Evolutionary conservation across 148 eudicot genomes (phyloP), one percentile per base, ranked within the genome.

Genomic region (Bassia scoparia): DNA sequence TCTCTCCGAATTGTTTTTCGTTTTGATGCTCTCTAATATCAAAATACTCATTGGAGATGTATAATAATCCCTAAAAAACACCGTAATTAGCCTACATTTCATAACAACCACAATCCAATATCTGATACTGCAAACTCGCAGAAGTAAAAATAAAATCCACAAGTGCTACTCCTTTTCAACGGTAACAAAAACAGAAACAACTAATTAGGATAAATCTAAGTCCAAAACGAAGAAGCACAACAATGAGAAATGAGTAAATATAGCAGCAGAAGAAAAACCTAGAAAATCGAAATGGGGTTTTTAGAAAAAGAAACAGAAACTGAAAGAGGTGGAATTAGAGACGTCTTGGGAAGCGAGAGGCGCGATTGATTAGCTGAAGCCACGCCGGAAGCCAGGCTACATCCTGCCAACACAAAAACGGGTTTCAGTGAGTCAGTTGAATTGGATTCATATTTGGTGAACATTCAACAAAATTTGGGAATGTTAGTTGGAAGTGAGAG

Each of bases 371-470:
- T 68, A 23, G 79, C 60, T 74, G 77, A 79, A 77, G 77, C 76
- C 86, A 81, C 80, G 1, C 67, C 27, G 86, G 86, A 70, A 83
- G 80, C 79, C 81, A 83, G 16, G 81, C 83, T 16, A 21, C 70
- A 74, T 83, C 83, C 86, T 83, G 44, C 20, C 10, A 61, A 18
- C 34, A 7, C 17, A 48, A n/a, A n/a, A 50, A 68, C 2, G 21
- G 7, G 9, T 16, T 64, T 16, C 20, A 8, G 15, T 41, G 60
- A 30, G n/a, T 2, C 8, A 35, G 18, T 38, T 46, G 21, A 24
- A 55, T 58, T 35, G 11, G 9, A 41, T 3, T 41, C n/a, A n/a
- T n/a, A n/a, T 2, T 41, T 41, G 11, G 11, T 41, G 11, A 12
- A 41, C 4, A 41, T 60, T 23, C 48, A 37, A 3, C 21, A 23